A percentile compares a stretch with the other conserved stretches of the same genome.
phyloP scores from a whole-genome alignment of 768 basidiomycete genomes.

The Auriscalpium vulgare region DNA sequence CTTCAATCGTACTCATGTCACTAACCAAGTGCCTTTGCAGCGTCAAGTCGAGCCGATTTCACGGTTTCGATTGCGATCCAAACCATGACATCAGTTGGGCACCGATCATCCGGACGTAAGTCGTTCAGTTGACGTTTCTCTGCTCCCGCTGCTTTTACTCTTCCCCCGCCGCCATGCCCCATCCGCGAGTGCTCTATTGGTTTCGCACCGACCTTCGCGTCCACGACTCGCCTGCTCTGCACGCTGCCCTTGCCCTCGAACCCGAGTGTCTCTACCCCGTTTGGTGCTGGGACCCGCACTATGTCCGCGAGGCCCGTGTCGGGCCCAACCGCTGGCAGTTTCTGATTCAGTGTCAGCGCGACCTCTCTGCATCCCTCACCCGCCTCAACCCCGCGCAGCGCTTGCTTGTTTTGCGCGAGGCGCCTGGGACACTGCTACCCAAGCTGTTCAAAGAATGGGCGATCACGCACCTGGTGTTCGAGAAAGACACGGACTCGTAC shows the following conservation, averaged over 20 bases:
- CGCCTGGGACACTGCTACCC: conserved; percentile 10
- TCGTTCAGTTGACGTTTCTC: neutral
- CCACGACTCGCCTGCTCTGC: conserved; percentile 9
- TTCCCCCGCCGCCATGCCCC: neutral
- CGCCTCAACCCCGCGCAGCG: conserved; percentile 13
- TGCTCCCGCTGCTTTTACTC: neutral
- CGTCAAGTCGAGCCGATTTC: no score
- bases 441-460: neutral
- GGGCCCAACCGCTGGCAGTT: conserved; percentile 3
- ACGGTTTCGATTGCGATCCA: no score
- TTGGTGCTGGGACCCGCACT: conserved; percentile 4
- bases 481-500: conserved; percentile 14
- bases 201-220: conserved; percentile 16
- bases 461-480: conserved; percentile 16
- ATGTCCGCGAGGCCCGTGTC: neutral
- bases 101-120: no score
- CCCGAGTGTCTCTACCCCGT: neutral
- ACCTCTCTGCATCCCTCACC: conserved; percentile 8
- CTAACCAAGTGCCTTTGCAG: no score
- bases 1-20: no score
- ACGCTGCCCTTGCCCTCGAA: neutral
- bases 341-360: conserved; percentile 7
- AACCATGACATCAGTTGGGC: neutral
- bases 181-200: conserved; percentile 3
- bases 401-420: conserved; percentile 18